Evolutionary conservation across 139 green algal genomes (phyloP), one percentile per base, ranked within the genome.

Genomic region (Chlamydomonas sphaeroides): DNA sequence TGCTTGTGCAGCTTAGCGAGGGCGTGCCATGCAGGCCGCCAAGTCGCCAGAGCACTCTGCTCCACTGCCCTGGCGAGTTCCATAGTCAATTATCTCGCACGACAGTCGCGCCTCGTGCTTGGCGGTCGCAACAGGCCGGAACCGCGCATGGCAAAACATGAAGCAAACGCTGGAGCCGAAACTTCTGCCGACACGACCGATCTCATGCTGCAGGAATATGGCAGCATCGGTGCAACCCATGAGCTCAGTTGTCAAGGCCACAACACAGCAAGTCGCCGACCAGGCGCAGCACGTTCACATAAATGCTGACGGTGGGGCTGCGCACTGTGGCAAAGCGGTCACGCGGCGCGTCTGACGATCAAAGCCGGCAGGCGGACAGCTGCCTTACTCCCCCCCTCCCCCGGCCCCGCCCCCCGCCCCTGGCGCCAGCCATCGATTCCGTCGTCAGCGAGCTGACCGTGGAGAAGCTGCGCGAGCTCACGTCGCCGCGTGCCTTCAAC

Each of bases 401-500:
- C 10, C 69, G 48, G 69, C 48, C 1, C 49, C 48, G 18, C 48
- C 11, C 69, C 2, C 48, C 26, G 45, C 15, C 3, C 7, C 56
- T 63, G 11, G 56, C 25, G 5, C 5, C 56, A 65, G 83, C 63
- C 70, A 59, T 53, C 15, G 18, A 68, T 23, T 41, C 35, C 10
- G 65, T 36, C 0, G 80, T 79, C 39, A 76, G 72, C 28, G 33
- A 72, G 1, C 35, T 73, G 23, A 74, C 77, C 20, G 21, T 89
- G 0, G 57, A 73, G 0, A 86, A 68, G 5, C 39, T 86, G 3
- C 26, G 51, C 6, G 45, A 67, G 49, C 36, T 67, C 17, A 68
- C n/a, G 73, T 69, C 36, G 11, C 39, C 68, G 38, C 68, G 41
- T 35, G 80, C 66, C 5, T 89, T 70, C 25, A 84, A 89, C 41